Evolutionary conservation across 2,329 filamentous ascomycete genomes (phyloP).

Genomic region (Capronia americana): DNA sequence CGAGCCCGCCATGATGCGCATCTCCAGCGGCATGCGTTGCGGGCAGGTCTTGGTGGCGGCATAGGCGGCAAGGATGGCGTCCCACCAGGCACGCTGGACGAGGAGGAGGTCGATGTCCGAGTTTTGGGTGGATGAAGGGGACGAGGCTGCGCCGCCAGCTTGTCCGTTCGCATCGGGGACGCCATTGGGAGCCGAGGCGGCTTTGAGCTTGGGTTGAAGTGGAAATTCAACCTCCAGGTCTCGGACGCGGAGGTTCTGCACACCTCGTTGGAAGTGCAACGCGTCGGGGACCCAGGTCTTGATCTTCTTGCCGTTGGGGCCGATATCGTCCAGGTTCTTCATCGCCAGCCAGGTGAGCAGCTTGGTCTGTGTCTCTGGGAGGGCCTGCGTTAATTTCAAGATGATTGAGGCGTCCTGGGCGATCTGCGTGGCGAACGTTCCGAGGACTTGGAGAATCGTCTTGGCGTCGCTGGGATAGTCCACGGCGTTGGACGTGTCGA

Average conservation of each 20-base stretch:
- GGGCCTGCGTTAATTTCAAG: constrained; percentile 26
- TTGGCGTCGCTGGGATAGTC: constrained; percentile 34
- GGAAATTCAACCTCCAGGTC: constrained; percentile 56
- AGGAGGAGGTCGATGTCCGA: constrained; percentile 51
- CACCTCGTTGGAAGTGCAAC: constrained; percentile 56
- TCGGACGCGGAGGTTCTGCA: constrained; percentile 56
- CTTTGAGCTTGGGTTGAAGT: constrained; percentile 44
- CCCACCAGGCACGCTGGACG: constrained; percentile 59
- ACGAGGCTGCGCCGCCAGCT: background rate
- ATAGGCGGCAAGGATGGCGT: constrained; percentile 48
- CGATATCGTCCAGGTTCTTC: constrained; percentile 37
- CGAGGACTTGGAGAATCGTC: constrained; percentile 35
- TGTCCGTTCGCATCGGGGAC: constrained; percentile 1
- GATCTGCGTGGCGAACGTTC: constrained; percentile 31
- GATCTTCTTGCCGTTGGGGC: constrained; percentile 39
- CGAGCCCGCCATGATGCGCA: constrained; percentile 36
- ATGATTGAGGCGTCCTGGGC: constrained; percentile 31
- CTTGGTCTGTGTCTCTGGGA: constrained; percentile 34
- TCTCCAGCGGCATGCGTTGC: constrained; percentile 35
- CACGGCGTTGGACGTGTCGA: constrained; percentile 25
- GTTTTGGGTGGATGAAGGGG: background rate
- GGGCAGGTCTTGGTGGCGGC: constrained; percentile 28
- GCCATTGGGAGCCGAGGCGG: constrained; percentile 1
- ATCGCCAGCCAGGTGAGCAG: constrained; percentile 35
- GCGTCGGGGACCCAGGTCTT: constrained; percentile 55